These are phyloP conservation scores for Neonectria faginata DNA, from an alignment of 2,329 filamentous ascomycete genomes.

Conservation along the genomic window DNA sequence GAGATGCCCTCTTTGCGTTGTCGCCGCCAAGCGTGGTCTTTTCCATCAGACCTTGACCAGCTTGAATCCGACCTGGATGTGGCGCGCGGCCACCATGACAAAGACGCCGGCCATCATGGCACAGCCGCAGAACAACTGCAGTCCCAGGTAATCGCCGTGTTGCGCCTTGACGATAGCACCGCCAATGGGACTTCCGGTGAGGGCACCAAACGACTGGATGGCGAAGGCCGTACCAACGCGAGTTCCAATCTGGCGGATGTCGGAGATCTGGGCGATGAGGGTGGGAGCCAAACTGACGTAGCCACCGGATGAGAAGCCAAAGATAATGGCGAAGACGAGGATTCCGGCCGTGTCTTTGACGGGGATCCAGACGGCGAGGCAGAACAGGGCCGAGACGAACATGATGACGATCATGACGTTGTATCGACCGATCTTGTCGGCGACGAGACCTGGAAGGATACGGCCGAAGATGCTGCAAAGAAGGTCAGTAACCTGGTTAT, in stretches of 20 bases:
- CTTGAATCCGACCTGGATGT: slow-evolving; percentile 52
- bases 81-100: slow-evolving; percentile 49
- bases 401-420: slow-evolving; percentile 65
- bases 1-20: not conserved
- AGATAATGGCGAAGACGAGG: slow-evolving; percentile 74
- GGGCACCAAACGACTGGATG: slow-evolving; percentile 70
- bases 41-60: slow-evolving; percentile 48
- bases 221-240: slow-evolving; percentile 74
- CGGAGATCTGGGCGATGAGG: slow-evolving; percentile 76
- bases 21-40: not conserved
- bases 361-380: slow-evolving; percentile 62
- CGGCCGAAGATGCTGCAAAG: slow-evolving; percentile 60
- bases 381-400: slow-evolving; percentile 59
- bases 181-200: slow-evolving; percentile 76
- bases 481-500: slow-evolving; percentile 32
- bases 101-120: slow-evolving; percentile 52
- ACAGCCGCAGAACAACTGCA: slow-evolving; percentile 75
- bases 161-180: slow-evolving; percentile 68
- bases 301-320: slow-evolving; percentile 76
- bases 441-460: slow-evolving; percentile 62
- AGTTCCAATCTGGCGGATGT: slow-evolving; percentile 76
- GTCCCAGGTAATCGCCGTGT: slow-evolving; percentile 65
- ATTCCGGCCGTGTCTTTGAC: slow-evolving; percentile 65
- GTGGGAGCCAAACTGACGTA: slow-evolving; percentile 73
- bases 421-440: slow-evolving; percentile 59